Percentiles rank a stretch among this genome's conserved stretches.
These are phyloP conservation scores for Sugiyamaella grinbergsii DNA, from an alignment of 1,139 yeast genomes.

Conservation along the genomic window DNA sequence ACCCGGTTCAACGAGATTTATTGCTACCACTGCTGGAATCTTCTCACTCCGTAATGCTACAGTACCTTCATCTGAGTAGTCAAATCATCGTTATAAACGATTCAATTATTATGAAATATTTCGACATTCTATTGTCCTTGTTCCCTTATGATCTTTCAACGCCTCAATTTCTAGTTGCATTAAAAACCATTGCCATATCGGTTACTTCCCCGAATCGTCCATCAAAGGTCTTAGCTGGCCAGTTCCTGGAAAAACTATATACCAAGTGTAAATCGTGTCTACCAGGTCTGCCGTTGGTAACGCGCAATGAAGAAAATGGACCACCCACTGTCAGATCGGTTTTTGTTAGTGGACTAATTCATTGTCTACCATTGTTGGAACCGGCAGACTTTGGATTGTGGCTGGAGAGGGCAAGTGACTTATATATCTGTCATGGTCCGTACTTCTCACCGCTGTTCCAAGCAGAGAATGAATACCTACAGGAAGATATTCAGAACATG, in stretches of 20 bases:
- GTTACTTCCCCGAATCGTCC: conserved; percentile 50
- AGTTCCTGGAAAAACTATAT: conserved; percentile 48
- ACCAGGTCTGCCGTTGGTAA: conserved; percentile 42
- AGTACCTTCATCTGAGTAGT: conserved; percentile 30
- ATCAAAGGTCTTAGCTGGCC: conserved; percentile 43
- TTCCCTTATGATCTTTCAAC: conserved; percentile 62
- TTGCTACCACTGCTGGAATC: conserved; percentile 56
- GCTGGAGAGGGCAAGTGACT: conserved; percentile 41
- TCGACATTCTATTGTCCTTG: conserved; percentile 48
- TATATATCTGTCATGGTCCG: conserved; percentile 20
- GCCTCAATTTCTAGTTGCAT: conserved; percentile 59
- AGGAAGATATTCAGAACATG: conserved; percentile 45
- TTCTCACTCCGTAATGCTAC: conserved; percentile 65
- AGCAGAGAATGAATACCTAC: conserved; percentile 43
- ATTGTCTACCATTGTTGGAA: conserved; percentile 58
- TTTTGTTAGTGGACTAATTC: conserved; percentile 51
- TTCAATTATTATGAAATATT: conserved; percentile 34
- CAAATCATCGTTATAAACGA: conserved; percentile 11
- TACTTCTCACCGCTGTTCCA: conserved; percentile 23
- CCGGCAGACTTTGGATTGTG: conserved; percentile 49
- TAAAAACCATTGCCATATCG: conserved; percentile 58
- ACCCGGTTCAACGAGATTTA: conserved; percentile 8
- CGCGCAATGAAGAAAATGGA: conserved; percentile 44
- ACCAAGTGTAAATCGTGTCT: conserved; percentile 37
- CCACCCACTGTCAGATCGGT: conserved; percentile 55